Base-by-base conservation (phyloP, 1,284 basidiomycete species). In the Porogramme epimiltina region DNA sequence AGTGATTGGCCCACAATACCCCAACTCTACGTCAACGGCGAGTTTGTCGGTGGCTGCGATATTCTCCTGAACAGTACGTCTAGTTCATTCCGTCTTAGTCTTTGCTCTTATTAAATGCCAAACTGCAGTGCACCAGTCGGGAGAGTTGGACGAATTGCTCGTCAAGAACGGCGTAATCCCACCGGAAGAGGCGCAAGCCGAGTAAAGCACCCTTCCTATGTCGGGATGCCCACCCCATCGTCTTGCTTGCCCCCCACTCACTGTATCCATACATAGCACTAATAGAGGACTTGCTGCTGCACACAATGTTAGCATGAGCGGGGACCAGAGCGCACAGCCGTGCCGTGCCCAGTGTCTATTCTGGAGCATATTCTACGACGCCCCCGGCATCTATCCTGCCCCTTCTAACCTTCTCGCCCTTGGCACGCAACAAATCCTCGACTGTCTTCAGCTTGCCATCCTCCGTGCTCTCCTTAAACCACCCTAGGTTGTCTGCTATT, bases 1-100 rank as follows among this genome's bases (percentile, higher is more conserved):
- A 96, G 93, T 42, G 92, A 95, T 65, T 99, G 96, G 96, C 96
- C 96, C 16, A 99, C 96, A 18, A 89, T 99, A 60, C 97, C 97
- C 11, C 96, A 99, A 70, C 74, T 99, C 9, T 99, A 97, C 67
- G 80, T 98, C 37, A 87, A 92, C 52, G 95, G 95, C 23, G 95
- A 98, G 68, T 99, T 99, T 65, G 80, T 98, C 25, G 96, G 96
- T 42, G 96, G 96, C 43, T 98, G 95, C 70, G 96, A 99, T 73
- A 98, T 98, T 63, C 75, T 98, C 47, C 71, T 98, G 25, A 84
- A 84, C 60, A 98, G 94, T 86, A 20, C 49, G 51, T 45, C 23
- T 26, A 26, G 22, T n/a, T 43, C 20, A 33, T 24, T 33, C 4
- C 19, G 16, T 37, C 8, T 8, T 31, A 31, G 6, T 13, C 6